A percentile compares a stretch with the other conserved stretches of the same genome.
phyloP scores from a whole-genome alignment of 2,329 filamentous ascomycete genomes.

The Colletotrichum noveboracense region DNA sequence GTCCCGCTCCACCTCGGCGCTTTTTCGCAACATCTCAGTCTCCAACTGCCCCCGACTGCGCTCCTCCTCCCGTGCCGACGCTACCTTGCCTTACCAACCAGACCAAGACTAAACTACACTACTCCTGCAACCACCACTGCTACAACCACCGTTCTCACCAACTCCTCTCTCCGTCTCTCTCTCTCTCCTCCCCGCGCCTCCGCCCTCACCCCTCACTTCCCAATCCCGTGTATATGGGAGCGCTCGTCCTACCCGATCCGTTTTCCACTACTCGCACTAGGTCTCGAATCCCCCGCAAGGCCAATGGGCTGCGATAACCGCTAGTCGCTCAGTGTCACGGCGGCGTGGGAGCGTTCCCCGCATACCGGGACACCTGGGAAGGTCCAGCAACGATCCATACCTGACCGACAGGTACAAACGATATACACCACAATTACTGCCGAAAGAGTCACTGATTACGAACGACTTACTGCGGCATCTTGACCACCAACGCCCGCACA shows the following conservation, averaged over 20 bases:
- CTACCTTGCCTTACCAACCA: neutral
- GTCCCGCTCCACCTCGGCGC: conserved; percentile 22
- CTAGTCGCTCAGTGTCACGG: conserved; percentile 61
- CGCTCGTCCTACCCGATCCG: conserved; percentile 5
- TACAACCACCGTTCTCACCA: neutral
- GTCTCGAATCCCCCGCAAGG: conserved; percentile 27
- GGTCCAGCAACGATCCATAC: conserved; percentile 5
- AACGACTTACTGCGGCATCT: neutral
- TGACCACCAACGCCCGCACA: neutral
- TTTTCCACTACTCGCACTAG: neutral
- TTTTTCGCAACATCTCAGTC: conserved; percentile 22
- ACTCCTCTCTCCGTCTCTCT: neutral
- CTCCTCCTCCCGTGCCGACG: neutral
- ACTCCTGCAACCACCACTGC: neutral
- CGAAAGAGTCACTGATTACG: neutral
- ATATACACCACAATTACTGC: neutral
- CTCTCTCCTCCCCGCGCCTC: neutral
- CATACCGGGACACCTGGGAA: conserved; percentile 49
- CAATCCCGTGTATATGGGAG: conserved; percentile 15
- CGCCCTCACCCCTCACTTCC: conserved; percentile 26
- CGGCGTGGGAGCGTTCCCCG: conserved; percentile 64
- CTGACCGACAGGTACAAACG: neutral
- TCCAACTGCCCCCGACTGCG: conserved; percentile 14
- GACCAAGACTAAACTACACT: neutral
- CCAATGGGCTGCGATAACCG: conserved; percentile 64